Conservation (phyloP, 164 flowering plant genomes). For the Euptelea pleiosperma region DNA sequence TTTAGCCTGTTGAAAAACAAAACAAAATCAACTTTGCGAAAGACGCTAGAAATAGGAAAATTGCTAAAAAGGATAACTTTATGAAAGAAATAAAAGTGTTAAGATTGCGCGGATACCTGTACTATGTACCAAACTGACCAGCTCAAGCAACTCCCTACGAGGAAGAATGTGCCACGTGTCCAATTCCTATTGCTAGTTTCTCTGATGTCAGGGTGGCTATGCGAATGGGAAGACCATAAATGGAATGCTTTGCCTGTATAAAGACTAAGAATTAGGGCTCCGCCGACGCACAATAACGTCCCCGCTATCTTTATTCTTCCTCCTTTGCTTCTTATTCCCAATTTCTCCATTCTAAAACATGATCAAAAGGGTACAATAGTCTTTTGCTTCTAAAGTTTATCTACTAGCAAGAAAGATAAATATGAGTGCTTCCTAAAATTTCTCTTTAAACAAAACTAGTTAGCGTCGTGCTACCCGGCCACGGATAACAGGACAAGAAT, state of each 20-base stretch:
- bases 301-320: slow-evolving; percentile 36
- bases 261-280: slow-evolving; percentile 34
- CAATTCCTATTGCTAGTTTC: neutral
- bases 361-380: too few species aligned
- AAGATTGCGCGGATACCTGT: slow-evolving; percentile 37
- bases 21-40: too few species aligned
- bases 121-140: slow-evolving; percentile 41
- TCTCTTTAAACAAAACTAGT: too few species aligned
- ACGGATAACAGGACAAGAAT: too few species aligned
- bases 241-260: slow-evolving; percentile 37
- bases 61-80: too few species aligned
- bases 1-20: slow-evolving; percentile 36
- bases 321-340: slow-evolving; percentile 21
- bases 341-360: slow-evolving; percentile 41
- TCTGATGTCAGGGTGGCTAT: neutral
- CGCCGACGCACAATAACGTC: slow-evolving; percentile 34
- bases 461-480: too few species aligned
- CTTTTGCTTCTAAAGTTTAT: too few species aligned
- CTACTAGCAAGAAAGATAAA: too few species aligned
- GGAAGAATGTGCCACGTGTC: slow-evolving; percentile 38
- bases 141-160: slow-evolving; percentile 29
- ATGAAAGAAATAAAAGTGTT: too few species aligned
- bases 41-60: too few species aligned
- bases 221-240: too few species aligned
- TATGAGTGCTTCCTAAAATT: too few species aligned